phyloP scores from a whole-genome alignment of 768 basidiomycete species.

The Hygrocybe punicea region DNA sequence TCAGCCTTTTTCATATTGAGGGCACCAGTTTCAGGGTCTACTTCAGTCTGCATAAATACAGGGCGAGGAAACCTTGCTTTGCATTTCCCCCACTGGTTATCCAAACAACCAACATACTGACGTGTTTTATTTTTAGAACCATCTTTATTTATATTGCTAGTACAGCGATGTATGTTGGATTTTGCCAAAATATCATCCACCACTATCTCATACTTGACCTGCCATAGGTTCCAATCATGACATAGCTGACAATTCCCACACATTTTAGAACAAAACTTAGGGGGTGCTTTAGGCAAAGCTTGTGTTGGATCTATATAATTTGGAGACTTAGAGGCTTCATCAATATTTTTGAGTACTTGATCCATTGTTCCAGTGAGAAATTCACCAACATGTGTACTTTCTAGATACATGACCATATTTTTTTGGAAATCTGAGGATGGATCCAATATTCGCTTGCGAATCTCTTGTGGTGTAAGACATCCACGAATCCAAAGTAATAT shows the following conservation, averaged over 20 bases:
- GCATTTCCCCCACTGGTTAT: slow-evolving; percentile 28
- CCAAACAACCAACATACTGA: slow-evolving; percentile 20
- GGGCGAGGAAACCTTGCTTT: slow-evolving; percentile 34
- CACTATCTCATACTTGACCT: slow-evolving; percentile 7
- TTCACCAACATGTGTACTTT: slow-evolving; percentile 30
- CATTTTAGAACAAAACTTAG: slow-evolving; percentile 23
- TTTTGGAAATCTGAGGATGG: slow-evolving; percentile 22
- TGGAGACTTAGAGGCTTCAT: neutral
- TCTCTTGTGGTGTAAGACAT: slow-evolving; percentile 31
- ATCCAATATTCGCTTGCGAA: slow-evolving; percentile 24
- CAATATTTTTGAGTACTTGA: slow-evolving; percentile 11
- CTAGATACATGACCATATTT: slow-evolving; percentile 28
- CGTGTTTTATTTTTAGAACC: slow-evolving; percentile 23
- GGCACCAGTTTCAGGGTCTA: slow-evolving; percentile 27
- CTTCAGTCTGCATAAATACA: slow-evolving; percentile 14
- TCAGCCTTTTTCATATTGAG: slow-evolving; percentile 31
- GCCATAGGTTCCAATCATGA: slow-evolving; percentile 8
- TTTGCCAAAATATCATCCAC: slow-evolving; percentile 18
- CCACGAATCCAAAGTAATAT: slow-evolving; percentile 37
- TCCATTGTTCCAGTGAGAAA: slow-evolving; percentile 25
- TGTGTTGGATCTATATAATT: slow-evolving; percentile 21
- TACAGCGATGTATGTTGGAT: slow-evolving; percentile 20
- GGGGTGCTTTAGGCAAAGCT: slow-evolving; percentile 23
- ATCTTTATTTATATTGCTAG: slow-evolving; percentile 21
- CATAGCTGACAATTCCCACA: slow-evolving; percentile 30